These are phyloP conservation scores for Hirschioporus abietinus DNA, from an alignment of 768 basidiomycete species.

Conservation along the genomic window DNA sequence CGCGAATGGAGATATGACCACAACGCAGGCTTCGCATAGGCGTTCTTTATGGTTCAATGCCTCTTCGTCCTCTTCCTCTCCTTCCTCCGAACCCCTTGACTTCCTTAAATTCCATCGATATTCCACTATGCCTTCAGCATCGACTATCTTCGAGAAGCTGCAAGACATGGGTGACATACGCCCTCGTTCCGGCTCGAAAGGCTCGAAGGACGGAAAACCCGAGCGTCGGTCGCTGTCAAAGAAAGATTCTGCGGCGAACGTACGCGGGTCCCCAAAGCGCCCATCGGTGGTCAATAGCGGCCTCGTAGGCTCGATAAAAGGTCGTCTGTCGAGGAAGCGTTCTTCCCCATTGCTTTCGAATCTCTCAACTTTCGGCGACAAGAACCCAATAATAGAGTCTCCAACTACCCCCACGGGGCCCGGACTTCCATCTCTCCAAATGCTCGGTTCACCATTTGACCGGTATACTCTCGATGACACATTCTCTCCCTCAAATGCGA, in stretches of 20 bases:
- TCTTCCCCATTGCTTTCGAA: background rate
- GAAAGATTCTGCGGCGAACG: background rate
- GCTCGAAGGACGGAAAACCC: background rate
- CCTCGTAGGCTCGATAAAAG: background rate
- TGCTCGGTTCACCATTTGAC: background rate
- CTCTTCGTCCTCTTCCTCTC: background rate
- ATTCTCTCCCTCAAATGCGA: background rate
- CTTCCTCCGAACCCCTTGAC: background rate
- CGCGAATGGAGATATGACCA: background rate
- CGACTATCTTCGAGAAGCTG: background rate
- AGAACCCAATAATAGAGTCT: background rate
- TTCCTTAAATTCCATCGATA: background rate
- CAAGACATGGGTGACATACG: background rate
- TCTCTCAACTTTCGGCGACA: background rate
- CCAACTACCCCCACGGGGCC: background rate
- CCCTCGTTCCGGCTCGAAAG: background rate
- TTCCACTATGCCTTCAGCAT: background rate
- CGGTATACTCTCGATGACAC: background rate
- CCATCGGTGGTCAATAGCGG: background rate
- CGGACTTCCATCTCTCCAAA: background rate
- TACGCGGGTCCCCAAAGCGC: constrained; percentile 1
- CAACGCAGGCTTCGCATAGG: background rate
- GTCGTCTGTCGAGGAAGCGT: background rate
- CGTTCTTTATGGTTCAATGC: background rate
- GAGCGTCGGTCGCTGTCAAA: background rate